These are phyloP conservation scores for Trichoderma arundinaceum DNA, from an alignment of 2,329 filamentous ascomycete species.

Conservation along the genomic window DNA sequence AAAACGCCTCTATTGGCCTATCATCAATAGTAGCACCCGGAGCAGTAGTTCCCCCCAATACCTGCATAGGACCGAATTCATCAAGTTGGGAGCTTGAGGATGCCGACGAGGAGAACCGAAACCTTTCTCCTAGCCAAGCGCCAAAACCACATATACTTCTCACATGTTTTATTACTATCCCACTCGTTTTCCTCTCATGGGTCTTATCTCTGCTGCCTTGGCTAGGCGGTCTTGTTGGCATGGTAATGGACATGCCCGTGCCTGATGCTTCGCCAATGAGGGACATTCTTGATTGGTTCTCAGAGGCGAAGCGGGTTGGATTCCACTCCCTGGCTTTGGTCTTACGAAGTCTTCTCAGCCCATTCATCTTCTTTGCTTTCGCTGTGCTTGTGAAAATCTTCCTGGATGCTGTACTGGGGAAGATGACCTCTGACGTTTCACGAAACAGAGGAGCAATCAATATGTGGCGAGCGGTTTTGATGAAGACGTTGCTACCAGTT, in stretches of 20 bases:
- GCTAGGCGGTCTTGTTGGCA: conserved; percentile 51
- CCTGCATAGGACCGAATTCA: conserved; percentile 62
- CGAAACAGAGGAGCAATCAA: conserved; percentile 45
- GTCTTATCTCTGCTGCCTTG: conserved; percentile 54
- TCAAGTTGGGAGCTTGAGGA: conserved; percentile 61
- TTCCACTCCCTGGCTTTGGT: conserved; percentile 57
- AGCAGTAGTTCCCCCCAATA: conserved; percentile 52
- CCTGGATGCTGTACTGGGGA: conserved; percentile 50
- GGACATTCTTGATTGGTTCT: conserved; percentile 56
- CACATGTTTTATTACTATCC: conserved; percentile 49
- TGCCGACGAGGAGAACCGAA: conserved; percentile 54
- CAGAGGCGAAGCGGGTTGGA: conserved; percentile 51
- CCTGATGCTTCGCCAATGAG: conserved; percentile 45
- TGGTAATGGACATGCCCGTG: conserved; percentile 49
- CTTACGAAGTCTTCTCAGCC: conserved; percentile 48
- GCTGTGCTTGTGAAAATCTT: conserved; percentile 49
- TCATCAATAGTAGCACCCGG: conserved; percentile 59
- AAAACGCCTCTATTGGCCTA: conserved; percentile 54
- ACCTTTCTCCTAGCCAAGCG: conserved; percentile 47
- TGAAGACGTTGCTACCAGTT: conserved; percentile 52
- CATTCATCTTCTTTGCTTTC: conserved; percentile 52
- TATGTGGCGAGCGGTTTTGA: conserved; percentile 52
- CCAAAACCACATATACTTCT: conserved; percentile 54
- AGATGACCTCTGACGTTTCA: conserved; percentile 43
- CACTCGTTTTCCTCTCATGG: conserved; percentile 49